These are phyloP conservation scores for Kodamaea nitidulidarum DNA, from an alignment of 805 yeast genomes.

Conservation along the genomic window DNA sequence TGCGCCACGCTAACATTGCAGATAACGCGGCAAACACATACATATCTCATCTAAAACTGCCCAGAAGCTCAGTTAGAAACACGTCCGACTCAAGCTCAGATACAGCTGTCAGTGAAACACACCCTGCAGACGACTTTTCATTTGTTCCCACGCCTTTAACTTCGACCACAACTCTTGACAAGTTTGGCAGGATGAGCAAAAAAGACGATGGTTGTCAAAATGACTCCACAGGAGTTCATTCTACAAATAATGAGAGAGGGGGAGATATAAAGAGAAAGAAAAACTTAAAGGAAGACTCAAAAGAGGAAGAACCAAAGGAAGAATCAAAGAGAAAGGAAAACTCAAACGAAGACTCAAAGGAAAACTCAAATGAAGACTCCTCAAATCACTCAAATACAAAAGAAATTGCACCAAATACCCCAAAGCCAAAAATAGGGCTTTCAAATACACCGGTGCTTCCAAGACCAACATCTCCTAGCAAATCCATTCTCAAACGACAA, in stretches of 20 bases:
- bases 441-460: neutral
- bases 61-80: slow-evolving; percentile 25
- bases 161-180: slow-evolving; percentile 11
- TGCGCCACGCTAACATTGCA: slow-evolving; percentile 1
- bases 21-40: slow-evolving; percentile 1
- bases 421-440: neutral
- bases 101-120: slow-evolving; percentile 37
- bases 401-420: no score
- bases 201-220: no score
- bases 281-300: no score
- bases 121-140: slow-evolving; percentile 20
- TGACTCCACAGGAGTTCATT: no score
- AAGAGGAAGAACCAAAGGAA: no score
- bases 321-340: no score
- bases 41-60: slow-evolving; percentile 16
- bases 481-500: slow-evolving; percentile 34
- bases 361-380: no score
- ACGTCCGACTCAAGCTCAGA: slow-evolving; percentile 37
- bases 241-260: no score
- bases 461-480: slow-evolving; percentile 22
- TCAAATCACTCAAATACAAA: neutral
- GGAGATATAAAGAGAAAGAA: no score
- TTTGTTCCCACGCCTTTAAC: slow-evolving; percentile 17
- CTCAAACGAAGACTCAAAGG: no score
- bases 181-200: slow-evolving; percentile 1